A percentile compares a stretch with the other conserved stretches of the same genome.
These are phyloP conservation scores for Boletus rubroflammeus DNA, from an alignment of 768 basidiomycete species.

Conservation along the genomic window DNA sequence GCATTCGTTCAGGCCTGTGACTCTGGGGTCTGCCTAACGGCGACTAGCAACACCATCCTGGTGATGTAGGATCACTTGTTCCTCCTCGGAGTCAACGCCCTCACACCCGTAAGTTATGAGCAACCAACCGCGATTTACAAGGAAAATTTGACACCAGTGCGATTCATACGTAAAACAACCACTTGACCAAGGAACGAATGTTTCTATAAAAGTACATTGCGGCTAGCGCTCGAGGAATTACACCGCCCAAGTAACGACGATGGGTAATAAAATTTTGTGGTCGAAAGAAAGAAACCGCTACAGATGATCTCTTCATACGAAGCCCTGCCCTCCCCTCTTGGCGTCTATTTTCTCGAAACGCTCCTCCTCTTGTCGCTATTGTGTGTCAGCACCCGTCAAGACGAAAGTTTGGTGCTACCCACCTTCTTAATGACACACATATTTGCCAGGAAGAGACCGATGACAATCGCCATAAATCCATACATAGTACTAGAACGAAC, in stretches of 20 bases:
- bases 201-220: background rate
- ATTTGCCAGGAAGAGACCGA: slow-evolving; percentile 72
- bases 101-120: background rate
- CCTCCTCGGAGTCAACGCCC: background rate
- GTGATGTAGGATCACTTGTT: background rate
- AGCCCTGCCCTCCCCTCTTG: slow-evolving; percentile 83
- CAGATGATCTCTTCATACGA: slow-evolving; percentile 51
- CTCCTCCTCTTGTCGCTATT: slow-evolving; percentile 71
- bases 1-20: background rate
- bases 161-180: background rate
- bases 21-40: no score
- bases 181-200: background rate
- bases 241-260: background rate
- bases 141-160: background rate
- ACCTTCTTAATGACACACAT: slow-evolving; percentile 85
- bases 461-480: slow-evolving; percentile 79
- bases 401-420: background rate
- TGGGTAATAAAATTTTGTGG: background rate
- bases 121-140: background rate
- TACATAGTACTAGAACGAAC: slow-evolving; percentile 52
- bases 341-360: slow-evolving; percentile 88
- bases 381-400: slow-evolving; percentile 3
- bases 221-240: slow-evolving; percentile 1
- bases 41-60: background rate
- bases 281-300: background rate